Percentiles rank a stretch among this genome's conserved stretches.
These are phyloP conservation scores for Phoma sp. DNA, from an alignment of 2,329 filamentous ascomycete genomes.

Conservation along the genomic window DNA sequence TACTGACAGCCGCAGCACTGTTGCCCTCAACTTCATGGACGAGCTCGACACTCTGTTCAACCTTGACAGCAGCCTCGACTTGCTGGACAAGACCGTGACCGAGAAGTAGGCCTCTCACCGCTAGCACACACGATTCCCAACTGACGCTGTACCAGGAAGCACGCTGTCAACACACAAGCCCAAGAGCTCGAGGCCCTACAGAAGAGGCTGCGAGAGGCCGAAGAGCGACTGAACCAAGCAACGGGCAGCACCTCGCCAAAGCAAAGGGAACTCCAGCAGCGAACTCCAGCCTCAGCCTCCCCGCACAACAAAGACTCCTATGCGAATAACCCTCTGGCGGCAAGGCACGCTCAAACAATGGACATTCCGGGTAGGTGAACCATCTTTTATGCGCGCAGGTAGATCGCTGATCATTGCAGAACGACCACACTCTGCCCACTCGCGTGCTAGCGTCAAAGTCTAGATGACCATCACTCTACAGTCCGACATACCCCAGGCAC, in stretches of 20 bases:
- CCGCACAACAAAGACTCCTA: constrained; percentile 34
- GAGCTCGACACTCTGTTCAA: constrained; percentile 90
- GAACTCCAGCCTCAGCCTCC: constrained; percentile 28
- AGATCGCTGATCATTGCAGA: constrained; percentile 4
- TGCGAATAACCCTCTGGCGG: constrained; percentile 30
- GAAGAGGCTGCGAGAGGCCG: constrained; percentile 81
- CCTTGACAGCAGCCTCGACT: constrained; percentile 77
- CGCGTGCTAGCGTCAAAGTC: constrained; percentile 19
- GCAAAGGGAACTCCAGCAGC: constrained; percentile 40
- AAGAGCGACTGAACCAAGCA: constrained; percentile 68
- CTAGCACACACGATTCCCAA: neutral
- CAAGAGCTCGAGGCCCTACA: constrained; percentile 87
- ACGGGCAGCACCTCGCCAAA: constrained; percentile 40
- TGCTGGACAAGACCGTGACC: constrained; percentile 76
- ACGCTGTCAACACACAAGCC: constrained; percentile 73
- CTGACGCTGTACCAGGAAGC: constrained; percentile 66
- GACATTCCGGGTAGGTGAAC: constrained; percentile 10
- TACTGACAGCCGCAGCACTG: constrained; percentile 65
- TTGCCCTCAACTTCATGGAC: constrained; percentile 84
- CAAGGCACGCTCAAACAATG: constrained; percentile 16
- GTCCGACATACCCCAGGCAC: constrained; percentile 14
- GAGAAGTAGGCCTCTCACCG: constrained; percentile 71
- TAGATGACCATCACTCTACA: constrained; percentile 3
- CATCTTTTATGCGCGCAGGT: neutral
- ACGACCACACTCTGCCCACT: constrained; percentile 18